A percentile compares a stretch with the other conserved stretches of the same genome.
These are phyloP conservation scores for Alternaria triticina DNA, from an alignment of 2,329 filamentous ascomycete genomes.

Conservation along the genomic window DNA sequence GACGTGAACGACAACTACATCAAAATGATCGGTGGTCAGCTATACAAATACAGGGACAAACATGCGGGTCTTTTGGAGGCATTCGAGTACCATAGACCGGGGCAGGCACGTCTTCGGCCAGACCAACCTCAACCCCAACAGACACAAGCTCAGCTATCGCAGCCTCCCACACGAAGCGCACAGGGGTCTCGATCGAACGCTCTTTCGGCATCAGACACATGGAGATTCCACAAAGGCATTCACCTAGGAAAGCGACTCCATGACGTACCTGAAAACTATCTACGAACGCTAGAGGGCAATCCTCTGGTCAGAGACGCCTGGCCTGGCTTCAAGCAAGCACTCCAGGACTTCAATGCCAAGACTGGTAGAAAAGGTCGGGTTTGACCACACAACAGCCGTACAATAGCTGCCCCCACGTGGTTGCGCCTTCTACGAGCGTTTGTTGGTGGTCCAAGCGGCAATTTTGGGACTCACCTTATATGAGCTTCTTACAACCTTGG, in stretches of 20 bases:
- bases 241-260: conserved; percentile 18
- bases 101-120: conserved; percentile 15
- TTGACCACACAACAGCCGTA: background rate
- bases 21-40: conserved; percentile 29
- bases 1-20: conserved; percentile 30
- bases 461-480: background rate
- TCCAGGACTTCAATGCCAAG: conserved; percentile 27
- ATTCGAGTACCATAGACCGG: conserved; percentile 32
- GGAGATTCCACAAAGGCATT: conserved; percentile 9
- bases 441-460: background rate
- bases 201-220: conserved; percentile 2
- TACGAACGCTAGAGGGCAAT: conserved; percentile 28
- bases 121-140: conserved; percentile 1
- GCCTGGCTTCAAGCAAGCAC: conserved; percentile 25
- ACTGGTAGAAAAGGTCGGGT: conserved; percentile 22
- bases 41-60: conserved; percentile 22
- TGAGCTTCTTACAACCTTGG: background rate
- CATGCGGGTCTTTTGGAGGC: conserved; percentile 29
- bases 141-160: background rate
- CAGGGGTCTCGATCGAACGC: background rate
- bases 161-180: background rate
- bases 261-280: conserved; percentile 27
- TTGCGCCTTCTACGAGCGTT: background rate
- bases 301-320: conserved; percentile 20
- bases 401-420: background rate